Conservation (phyloP, 345 rosid genomes). For the Dipteronia sinensis region DNA sequence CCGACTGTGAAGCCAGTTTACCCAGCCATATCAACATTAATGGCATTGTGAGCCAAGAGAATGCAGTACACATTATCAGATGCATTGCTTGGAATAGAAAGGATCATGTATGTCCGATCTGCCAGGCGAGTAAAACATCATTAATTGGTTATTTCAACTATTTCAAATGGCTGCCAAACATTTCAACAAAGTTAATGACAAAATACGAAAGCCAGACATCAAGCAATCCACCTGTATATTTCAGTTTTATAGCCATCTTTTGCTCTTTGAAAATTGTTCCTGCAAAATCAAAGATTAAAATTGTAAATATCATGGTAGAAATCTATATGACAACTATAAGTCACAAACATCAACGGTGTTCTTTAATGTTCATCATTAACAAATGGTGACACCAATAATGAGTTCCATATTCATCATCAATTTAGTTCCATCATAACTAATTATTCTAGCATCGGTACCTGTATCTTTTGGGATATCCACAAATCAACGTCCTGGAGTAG, state of each 20-base stretch:
- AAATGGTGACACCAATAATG: no score
- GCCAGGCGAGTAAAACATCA: constrained; percentile 16
- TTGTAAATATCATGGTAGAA: neutral
- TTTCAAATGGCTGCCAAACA: neutral
- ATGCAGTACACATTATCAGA: constrained; percentile 65
- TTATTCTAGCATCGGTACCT: constrained; percentile 29
- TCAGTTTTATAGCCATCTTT: constrained; percentile 57
- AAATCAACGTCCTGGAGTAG: constrained; percentile 54
- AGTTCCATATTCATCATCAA: no score
- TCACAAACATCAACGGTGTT: neutral
- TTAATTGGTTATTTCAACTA: neutral
- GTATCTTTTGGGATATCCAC: constrained; percentile 56
- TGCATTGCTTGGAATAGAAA: constrained; percentile 55
- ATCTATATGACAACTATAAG: neutral
- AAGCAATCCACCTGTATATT: constrained; percentile 48
- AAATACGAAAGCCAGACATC: neutral
- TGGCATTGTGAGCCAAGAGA: constrained; percentile 60
- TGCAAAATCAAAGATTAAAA: constrained; percentile 24
- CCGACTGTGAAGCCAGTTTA: constrained; percentile 59
- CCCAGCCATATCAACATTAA: constrained; percentile 68
- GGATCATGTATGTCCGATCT: constrained; percentile 66
- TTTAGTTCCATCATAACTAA: no score
- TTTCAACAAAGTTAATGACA: neutral
- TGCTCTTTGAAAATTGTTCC: constrained; percentile 47
- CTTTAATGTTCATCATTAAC: no score